Evolutionary conservation across 805 yeast genomes (phyloP).

Genomic region (Lipomyces mesembrius): DNA sequence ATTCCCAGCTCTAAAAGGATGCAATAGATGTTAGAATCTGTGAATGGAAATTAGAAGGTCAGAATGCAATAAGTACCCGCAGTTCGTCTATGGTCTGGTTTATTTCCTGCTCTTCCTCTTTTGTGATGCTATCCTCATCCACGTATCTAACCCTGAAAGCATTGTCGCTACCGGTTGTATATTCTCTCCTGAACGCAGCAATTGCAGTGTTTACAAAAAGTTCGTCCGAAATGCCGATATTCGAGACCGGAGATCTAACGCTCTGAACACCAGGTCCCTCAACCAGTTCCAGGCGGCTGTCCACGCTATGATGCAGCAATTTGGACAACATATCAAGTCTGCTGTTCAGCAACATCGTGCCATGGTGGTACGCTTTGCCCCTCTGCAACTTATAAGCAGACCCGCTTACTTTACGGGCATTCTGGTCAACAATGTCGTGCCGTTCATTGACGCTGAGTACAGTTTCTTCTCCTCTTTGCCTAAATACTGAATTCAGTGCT

Average conservation of each 20-base stretch:
- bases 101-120: conserved; percentile 15
- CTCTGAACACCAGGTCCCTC: conserved; percentile 66
- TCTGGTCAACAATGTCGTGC: conserved; percentile 72
- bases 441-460: conserved; percentile 64
- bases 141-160: conserved; percentile 6
- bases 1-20: conserved; percentile 55
- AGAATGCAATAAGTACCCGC: conserved; percentile 15
- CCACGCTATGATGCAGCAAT: conserved; percentile 57
- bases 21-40: neutral
- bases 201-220: conserved; percentile 55
- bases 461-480: conserved; percentile 11
- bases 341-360: conserved; percentile 84
- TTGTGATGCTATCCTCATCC: conserved; percentile 18
- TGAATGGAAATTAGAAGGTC: neutral
- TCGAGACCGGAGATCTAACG: conserved; percentile 78
- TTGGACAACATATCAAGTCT: conserved; percentile 62
- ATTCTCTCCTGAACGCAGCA: conserved; percentile 49
- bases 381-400: conserved; percentile 86
- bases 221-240: conserved; percentile 55
- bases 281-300: conserved; percentile 50
- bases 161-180: conserved; percentile 24
- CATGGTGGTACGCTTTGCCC: conserved; percentile 90
- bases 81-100: conserved; percentile 18
- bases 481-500: conserved; percentile 42
- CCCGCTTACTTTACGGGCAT: conserved; percentile 73